phyloP scores from a whole-genome alignment of 1,284 basidiomycete genomes.

The Agroathelia rolfsii region DNA sequence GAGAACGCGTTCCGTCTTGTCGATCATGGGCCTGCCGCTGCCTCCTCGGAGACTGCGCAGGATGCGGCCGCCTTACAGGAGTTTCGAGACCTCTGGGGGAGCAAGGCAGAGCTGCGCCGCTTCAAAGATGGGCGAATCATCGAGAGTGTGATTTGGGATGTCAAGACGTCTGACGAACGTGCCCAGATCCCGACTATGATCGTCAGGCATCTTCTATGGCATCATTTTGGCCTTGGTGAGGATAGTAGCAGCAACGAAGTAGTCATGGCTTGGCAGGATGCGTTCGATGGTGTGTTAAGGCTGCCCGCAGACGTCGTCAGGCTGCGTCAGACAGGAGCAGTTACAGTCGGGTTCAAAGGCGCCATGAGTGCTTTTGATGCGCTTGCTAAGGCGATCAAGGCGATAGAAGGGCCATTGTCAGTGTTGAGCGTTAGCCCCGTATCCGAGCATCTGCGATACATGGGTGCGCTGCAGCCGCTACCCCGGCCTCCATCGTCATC shows the following conservation, averaged over 20 bases:
- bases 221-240: conserved; percentile 61
- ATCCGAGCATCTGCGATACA: conserved; percentile 74
- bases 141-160: conserved; percentile 93
- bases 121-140: conserved; percentile 94
- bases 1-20: conserved; percentile 73
- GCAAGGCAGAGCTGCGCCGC: conserved; percentile 86
- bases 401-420: conserved; percentile 69
- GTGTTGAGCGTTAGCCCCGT: conserved; percentile 71
- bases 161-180: conserved; percentile 66
- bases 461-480: conserved; percentile 62
- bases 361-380: conserved; percentile 76
- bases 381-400: conserved; percentile 72
- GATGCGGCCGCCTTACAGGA: conserved; percentile 39
- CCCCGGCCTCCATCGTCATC: no score
- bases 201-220: conserved; percentile 62
- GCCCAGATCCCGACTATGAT: conserved; percentile 71
- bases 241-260: no score
- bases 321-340: conserved; percentile 36
- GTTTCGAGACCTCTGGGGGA: conserved; percentile 88
- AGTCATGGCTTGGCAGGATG: conserved; percentile 50
- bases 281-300: conserved; percentile 61
- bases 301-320: conserved; percentile 50
- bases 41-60: no score
- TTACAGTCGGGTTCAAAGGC: conserved; percentile 62
- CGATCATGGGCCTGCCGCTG: conserved; percentile 78